Evolutionary conservation across 2,329 filamentous ascomycete genomes (phyloP).

Genomic region (Penicillium brevicompactum): DNA sequence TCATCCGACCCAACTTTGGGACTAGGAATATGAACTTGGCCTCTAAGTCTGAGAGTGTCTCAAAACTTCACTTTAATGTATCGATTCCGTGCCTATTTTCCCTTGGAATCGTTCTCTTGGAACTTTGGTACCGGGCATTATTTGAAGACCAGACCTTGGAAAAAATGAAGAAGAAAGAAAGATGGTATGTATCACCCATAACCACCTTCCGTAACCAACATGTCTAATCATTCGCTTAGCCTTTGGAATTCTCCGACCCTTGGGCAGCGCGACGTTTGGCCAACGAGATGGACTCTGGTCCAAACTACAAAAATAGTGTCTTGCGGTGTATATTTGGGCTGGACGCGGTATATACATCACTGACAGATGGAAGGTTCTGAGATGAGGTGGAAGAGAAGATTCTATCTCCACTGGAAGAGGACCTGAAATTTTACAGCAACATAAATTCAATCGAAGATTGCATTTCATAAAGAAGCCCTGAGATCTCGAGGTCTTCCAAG

Average conservation of each 20-base stretch:
- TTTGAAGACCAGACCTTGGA: no score
- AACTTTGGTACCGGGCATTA: no score
- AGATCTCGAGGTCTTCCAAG: no score
- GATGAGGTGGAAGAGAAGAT: slow-evolving; percentile 5
- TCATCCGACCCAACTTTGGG: slow-evolving; percentile 1
- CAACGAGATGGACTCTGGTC: not conserved
- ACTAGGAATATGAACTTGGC: no score
- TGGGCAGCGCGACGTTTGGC: not conserved
- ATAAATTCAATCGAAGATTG: no score
- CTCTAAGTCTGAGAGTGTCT: not conserved
- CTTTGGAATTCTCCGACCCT: not conserved
- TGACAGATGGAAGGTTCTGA: slow-evolving; percentile 4
- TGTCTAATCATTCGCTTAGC: not conserved
- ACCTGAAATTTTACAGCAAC: not conserved
- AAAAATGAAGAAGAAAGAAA: no score
- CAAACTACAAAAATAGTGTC: not conserved
- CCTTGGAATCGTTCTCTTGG: no score
- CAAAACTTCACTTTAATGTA: no score
- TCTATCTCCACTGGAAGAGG: not conserved
- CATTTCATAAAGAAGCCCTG: no score
- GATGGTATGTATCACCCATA: no score
- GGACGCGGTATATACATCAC: slow-evolving; percentile 1
- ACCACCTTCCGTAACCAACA: no score
- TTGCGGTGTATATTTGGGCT: not conserved
- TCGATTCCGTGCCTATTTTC: no score